These are phyloP conservation scores for Sutorius australiensis DNA, from an alignment of 768 basidiomycete genomes.

Conservation along the genomic window DNA sequence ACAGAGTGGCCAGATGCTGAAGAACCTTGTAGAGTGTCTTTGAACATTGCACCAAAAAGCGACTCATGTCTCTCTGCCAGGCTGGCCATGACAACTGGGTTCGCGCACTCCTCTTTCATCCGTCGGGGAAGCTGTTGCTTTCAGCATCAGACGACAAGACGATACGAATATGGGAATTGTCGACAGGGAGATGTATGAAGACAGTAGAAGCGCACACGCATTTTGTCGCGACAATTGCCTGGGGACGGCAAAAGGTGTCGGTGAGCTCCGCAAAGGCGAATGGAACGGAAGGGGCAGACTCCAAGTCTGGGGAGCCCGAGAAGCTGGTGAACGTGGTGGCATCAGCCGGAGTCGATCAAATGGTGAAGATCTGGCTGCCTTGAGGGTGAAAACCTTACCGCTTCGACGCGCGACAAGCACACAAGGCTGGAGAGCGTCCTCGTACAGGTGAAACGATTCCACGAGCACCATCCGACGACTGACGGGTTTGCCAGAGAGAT, in stretches of 20 bases:
- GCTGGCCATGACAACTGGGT: slow-evolving; percentile 90
- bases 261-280: slow-evolving; percentile 40
- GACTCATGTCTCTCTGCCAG: slow-evolving; percentile 32
- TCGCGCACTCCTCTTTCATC: slow-evolving; percentile 84
- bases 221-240: slow-evolving; percentile 77
- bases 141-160: slow-evolving; percentile 92
- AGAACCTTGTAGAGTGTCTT: slow-evolving; percentile 56
- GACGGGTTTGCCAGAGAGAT: slow-evolving; percentile 10
- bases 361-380: slow-evolving; percentile 62
- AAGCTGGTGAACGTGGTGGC: slow-evolving; percentile 69
- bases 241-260: slow-evolving; percentile 61
- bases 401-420: slow-evolving; percentile 6
- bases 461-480: background rate
- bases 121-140: slow-evolving; percentile 83
- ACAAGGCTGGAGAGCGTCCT: slow-evolving; percentile 12
- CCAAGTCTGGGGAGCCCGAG: slow-evolving; percentile 38
- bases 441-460: slow-evolving; percentile 17
- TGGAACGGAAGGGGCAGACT: slow-evolving; percentile 32
- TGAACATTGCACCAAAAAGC: background rate
- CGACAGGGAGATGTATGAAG: slow-evolving; percentile 80
- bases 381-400: slow-evolving; percentile 25
- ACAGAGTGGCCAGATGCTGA: slow-evolving; percentile 73
- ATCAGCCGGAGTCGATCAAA: slow-evolving; percentile 66
- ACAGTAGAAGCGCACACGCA: slow-evolving; percentile 84
- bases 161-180: slow-evolving; percentile 85